Evolutionary conservation across 352 stramenopile species (phyloP).

Genomic region (Pythium sp.): DNA sequence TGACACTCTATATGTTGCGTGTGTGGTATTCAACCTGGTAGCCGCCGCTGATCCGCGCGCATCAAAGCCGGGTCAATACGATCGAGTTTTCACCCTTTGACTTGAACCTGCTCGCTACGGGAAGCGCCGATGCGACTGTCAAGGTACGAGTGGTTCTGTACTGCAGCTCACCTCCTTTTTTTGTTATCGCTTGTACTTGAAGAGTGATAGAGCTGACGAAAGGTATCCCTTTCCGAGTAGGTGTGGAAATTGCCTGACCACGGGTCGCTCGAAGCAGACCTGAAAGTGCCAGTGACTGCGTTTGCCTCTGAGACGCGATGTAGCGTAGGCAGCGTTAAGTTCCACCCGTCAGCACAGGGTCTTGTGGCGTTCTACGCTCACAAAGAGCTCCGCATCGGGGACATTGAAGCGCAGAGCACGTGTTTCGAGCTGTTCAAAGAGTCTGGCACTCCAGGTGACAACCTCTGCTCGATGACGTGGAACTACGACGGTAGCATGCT

Average conservation of each 20-base stretch:
- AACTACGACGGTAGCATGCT: conserved; percentile 69
- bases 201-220: not conserved
- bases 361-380: conserved; percentile 46
- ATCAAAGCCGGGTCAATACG: conserved; percentile 57
- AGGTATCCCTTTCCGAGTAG: conserved; percentile 16
- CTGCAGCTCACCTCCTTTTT: not conserved
- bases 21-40: conserved; percentile 10
- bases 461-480: conserved; percentile 46
- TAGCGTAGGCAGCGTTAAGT: conserved; percentile 34
- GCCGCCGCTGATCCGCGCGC: conserved; percentile 58
- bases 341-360: conserved; percentile 51
- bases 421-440: conserved; percentile 18
- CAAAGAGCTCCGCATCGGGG: conserved; percentile 38
- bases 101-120: conserved; percentile 47
- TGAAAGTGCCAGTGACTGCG: conserved; percentile 17
- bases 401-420: conserved; percentile 36
- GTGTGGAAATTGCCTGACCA: conserved; percentile 51
- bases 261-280: conserved; percentile 26
- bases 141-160: conserved; percentile 25
- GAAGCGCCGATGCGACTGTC: conserved; percentile 47
- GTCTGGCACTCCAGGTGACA: conserved; percentile 7
- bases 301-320: conserved; percentile 21
- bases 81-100: conserved; percentile 65
- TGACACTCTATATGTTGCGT: conserved; percentile 4
- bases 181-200: conserved; percentile 1